Conservation (phyloP, 345 rosid genomes). For the Populus tremula region DNA sequence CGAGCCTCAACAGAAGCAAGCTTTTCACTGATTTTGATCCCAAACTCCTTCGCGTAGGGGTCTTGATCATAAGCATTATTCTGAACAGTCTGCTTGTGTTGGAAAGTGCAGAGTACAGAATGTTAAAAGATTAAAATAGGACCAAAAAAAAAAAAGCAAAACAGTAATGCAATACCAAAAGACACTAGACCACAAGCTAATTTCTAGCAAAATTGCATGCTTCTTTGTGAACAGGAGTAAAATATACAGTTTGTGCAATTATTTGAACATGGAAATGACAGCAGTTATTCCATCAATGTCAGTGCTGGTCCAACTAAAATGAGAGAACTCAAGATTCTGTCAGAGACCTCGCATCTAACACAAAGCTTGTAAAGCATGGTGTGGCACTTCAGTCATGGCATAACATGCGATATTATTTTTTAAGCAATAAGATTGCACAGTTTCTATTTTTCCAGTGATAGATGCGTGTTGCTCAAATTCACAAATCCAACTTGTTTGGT, state of each 20-base stretch:
- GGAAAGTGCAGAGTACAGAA: constrained; percentile 10
- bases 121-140: not conserved
- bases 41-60: constrained; percentile 95
- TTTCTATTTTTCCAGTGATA: not conserved
- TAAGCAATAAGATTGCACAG: not conserved
- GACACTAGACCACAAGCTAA: not conserved
- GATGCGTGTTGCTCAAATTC: not conserved
- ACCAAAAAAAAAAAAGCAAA: not conserved
- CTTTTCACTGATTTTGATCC: constrained; percentile 85
- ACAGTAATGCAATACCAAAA: not conserved
- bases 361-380: not conserved
- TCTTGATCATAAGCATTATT: constrained; percentile 89
- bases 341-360: not conserved
- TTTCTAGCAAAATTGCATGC: not conserved
- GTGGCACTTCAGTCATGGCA: not conserved
- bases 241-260: not conserved
- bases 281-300: not conserved
- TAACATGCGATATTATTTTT: not conserved
- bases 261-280: not conserved
- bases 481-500: not conserved
- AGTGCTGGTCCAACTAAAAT: not conserved
- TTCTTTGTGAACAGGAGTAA: not conserved
- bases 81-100: constrained; percentile 67
- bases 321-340: not conserved
- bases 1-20: constrained; percentile 94